phyloP scores from a whole-genome alignment of 140 eudicot species.

The Stevia rebaudiana region DNA sequence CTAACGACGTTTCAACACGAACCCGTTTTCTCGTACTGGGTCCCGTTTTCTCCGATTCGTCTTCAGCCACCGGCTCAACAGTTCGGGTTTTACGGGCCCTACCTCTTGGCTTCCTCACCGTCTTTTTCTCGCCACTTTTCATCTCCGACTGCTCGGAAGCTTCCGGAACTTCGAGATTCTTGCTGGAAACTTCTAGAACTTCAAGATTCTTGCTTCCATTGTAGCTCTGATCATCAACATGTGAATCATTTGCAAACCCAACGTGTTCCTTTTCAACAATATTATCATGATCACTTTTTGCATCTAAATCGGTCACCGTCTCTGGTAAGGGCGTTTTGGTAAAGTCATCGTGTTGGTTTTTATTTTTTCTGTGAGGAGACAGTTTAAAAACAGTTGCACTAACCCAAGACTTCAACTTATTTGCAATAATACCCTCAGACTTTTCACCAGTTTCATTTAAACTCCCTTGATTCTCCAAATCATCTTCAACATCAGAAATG shows the following conservation, averaged over 20 bases:
- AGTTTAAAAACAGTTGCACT: constrained; percentile 45
- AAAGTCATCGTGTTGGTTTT: constrained; percentile 23
- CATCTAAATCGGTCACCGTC: constrained; percentile 14
- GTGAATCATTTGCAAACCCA: constrained; percentile 24
- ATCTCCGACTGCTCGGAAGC: constrained; percentile 56
- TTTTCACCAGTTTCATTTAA: constrained; percentile 29
- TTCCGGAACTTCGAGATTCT: constrained; percentile 38
- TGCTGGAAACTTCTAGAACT: constrained; percentile 46
- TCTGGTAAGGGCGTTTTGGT: constrained; percentile 27
- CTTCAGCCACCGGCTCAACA: constrained; percentile 57
- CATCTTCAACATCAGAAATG: constrained; percentile 29
- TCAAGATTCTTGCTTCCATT: constrained; percentile 34
- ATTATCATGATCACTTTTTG: constrained; percentile 24
- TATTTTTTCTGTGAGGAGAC: constrained; percentile 40
- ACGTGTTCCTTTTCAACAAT: constrained; percentile 18
- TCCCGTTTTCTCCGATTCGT: constrained; percentile 37
- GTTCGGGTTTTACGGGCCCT: constrained; percentile 44
- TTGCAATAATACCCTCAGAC: constrained; percentile 22
- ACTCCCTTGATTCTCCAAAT: constrained; percentile 27
- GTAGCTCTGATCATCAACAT: constrained; percentile 35
- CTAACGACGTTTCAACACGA: constrained; percentile 40
- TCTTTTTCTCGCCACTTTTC: constrained; percentile 34
- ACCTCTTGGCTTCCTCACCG: constrained; percentile 35
- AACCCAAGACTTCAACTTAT: constrained; percentile 41
- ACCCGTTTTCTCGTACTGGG: constrained; percentile 46